Conservation (phyloP, 257 asterid genomes). For the Solanum chmielewskii region DNA sequence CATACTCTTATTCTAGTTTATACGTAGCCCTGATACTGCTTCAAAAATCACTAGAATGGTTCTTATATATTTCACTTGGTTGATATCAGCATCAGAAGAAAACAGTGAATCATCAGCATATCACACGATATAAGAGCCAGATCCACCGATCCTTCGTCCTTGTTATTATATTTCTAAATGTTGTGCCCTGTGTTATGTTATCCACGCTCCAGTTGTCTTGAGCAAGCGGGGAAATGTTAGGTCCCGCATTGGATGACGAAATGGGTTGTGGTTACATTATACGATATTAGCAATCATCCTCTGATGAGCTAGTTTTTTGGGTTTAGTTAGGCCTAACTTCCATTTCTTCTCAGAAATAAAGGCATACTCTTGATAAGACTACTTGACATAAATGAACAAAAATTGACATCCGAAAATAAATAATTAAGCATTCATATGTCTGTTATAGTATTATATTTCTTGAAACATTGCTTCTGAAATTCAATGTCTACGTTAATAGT, state of each 20-base stretch:
- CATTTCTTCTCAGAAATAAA: not conserved
- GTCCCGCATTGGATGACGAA: not conserved
- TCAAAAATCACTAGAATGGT: not conserved
- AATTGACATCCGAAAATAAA: not conserved
- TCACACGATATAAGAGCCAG: not conserved
- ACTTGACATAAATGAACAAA: not conserved
- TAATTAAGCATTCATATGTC: not conserved
- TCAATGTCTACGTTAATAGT: not conserved
- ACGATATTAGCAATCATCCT: not conserved
- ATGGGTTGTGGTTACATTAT: not conserved
- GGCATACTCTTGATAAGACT: not conserved
- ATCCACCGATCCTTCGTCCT: not conserved
- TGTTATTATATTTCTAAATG: not conserved
- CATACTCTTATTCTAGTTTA: not conserved
- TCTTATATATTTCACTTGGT: not conserved
- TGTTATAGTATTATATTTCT: not conserved
- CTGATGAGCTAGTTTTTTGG: not conserved
- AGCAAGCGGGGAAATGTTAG: not conserved
- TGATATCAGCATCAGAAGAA: not conserved
- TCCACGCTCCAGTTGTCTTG: not conserved
- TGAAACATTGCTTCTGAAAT: not conserved
- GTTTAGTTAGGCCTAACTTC: not conserved
- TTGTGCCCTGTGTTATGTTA: not conserved
- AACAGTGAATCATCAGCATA: not conserved
- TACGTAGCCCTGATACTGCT: not conserved